Evolutionary conservation across 306 rosid genomes (phyloP).

Genomic region (Fragaria ananassa): DNA sequence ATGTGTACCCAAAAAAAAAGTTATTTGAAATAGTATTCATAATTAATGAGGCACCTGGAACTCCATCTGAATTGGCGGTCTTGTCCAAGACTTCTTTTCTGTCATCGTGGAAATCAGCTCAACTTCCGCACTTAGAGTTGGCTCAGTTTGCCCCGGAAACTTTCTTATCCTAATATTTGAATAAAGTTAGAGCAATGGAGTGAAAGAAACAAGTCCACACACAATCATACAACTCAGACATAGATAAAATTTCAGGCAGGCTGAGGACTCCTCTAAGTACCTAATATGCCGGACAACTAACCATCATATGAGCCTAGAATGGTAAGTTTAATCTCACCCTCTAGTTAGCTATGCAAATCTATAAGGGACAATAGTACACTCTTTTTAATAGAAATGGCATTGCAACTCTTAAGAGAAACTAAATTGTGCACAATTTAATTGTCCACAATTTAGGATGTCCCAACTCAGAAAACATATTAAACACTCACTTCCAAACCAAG

Average conservation of each 20-base stretch:
- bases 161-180: slow-evolving; percentile 64
- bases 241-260: background rate
- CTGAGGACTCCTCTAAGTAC: background rate
- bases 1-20: background rate
- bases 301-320: background rate
- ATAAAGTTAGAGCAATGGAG: background rate
- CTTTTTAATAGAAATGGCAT: background rate
- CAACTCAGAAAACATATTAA: background rate
- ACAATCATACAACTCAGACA: background rate
- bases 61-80: slow-evolving; percentile 99
- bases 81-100: slow-evolving; percentile 92
- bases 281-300: background rate
- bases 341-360: background rate
- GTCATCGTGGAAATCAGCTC: slow-evolving; percentile 95
- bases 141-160: slow-evolving; percentile 95
- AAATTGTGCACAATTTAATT: background rate
- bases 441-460: background rate
- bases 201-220: background rate
- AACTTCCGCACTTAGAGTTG: slow-evolving; percentile 97
- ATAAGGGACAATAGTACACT: background rate
- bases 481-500: slow-evolving; percentile 89
- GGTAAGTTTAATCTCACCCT: background rate
- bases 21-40: slow-evolving; percentile 10
- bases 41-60: slow-evolving; percentile 64
- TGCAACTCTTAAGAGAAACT: background rate